These are phyloP conservation scores for Cyclostephanos invisitatus DNA, from an alignment of 108 stramenopile species.

Conservation along the genomic window DNA sequence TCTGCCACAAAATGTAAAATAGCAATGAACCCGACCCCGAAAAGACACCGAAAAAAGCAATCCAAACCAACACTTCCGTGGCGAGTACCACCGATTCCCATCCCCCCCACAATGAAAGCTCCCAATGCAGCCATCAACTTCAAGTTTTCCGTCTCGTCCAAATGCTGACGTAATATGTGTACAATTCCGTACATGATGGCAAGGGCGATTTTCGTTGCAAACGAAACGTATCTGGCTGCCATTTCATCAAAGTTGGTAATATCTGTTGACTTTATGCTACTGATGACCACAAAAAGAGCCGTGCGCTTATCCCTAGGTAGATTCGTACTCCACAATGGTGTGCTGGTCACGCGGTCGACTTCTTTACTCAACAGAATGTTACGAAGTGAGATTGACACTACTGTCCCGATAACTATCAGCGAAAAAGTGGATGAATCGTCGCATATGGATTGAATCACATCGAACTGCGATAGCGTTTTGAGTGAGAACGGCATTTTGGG, in stretches of 20 bases:
- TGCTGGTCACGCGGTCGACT: conserved; percentile 37
- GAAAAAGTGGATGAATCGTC: conserved; percentile 16
- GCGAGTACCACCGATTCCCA: conserved; percentile 33
- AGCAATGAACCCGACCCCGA: conserved; percentile 38
- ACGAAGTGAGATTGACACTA: conserved; percentile 16
- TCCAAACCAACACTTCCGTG: conserved; percentile 28
- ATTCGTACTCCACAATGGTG: conserved; percentile 34
- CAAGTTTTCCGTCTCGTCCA: conserved; percentile 25
- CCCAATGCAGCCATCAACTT: conserved; percentile 26
- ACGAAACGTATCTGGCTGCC: conserved; percentile 18
- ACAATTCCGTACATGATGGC: conserved; percentile 12
- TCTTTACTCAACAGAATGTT: conserved; percentile 36
- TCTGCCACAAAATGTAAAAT: conserved; percentile 31
- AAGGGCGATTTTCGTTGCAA: conserved; percentile 26
- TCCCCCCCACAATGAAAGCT: conserved; percentile 28
- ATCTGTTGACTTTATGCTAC: conserved; percentile 30
- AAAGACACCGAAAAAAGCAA: conserved; percentile 27
- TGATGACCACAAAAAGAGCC: conserved; percentile 40
- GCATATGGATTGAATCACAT: conserved; percentile 26
- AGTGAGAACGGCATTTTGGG: not conserved
- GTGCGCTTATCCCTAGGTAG: conserved; percentile 39
- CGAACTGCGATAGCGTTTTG: conserved; percentile 14
- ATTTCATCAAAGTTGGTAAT: conserved; percentile 46
- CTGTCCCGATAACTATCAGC: conserved; percentile 13
- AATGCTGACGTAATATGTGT: conserved; percentile 25